phyloP scores from a whole-genome alignment of 139 green algal genomes.

The Bryopsis sp. region DNA sequence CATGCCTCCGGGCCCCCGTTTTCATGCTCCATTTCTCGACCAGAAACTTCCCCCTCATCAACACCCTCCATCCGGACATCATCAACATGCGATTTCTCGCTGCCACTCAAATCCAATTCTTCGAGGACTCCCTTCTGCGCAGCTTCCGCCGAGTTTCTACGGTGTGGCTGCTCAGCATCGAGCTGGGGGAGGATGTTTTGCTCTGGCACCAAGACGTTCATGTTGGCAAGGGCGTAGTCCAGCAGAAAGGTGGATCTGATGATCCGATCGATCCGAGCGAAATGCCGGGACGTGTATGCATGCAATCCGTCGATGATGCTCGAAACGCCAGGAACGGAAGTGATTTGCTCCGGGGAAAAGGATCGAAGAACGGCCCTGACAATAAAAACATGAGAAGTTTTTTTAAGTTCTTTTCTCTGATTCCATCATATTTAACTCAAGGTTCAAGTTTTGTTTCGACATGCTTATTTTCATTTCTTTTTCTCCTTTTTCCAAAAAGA shows the following conservation, averaged over 20 bases:
- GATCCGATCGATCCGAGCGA: slow-evolving; percentile 68
- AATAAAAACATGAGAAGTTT: no score
- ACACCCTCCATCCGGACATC: no score
- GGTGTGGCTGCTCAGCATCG: neutral
- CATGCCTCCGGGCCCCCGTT: no score
- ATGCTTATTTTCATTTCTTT: no score
- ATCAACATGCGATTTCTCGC: slow-evolving; percentile 3
- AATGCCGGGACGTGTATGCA: slow-evolving; percentile 79
- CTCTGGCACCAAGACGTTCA: slow-evolving; percentile 56
- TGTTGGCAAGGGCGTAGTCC: slow-evolving; percentile 72
- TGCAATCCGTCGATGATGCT: slow-evolving; percentile 68
- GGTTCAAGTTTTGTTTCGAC: no score
- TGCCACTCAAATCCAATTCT: neutral
- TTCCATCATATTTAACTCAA: no score
- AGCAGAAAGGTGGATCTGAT: slow-evolving; percentile 66
- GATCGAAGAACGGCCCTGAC: no score
- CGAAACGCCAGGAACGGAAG: slow-evolving; percentile 25
- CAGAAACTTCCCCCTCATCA: no score
- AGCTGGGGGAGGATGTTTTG: neutral
- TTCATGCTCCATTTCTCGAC: no score
- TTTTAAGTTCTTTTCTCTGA: no score
- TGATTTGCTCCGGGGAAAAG: neutral
- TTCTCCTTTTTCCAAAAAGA: no score
- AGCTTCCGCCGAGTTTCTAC: neutral
- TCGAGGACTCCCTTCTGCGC: neutral